phyloP scores from a whole-genome alignment of 2,329 filamentous ascomycete species.

The Tolypocladium amazonense region DNA sequence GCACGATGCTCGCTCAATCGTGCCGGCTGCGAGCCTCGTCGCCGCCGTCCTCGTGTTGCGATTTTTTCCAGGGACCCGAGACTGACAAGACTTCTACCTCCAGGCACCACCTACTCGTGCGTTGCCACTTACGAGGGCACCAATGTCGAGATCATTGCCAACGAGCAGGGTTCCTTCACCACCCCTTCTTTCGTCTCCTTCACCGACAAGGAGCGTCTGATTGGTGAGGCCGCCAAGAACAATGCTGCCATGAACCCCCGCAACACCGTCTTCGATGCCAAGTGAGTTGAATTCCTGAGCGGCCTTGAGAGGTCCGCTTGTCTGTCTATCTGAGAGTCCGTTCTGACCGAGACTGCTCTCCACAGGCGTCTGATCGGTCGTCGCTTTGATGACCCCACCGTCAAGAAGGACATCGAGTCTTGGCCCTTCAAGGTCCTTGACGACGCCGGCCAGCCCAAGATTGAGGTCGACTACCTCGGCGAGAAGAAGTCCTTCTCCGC shows the following conservation, averaged over 20 bases:
- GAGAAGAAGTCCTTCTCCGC: slow-evolving; percentile 95
- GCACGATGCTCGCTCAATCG: background rate
- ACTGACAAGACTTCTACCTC: slow-evolving; percentile 10
- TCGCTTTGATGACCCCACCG: slow-evolving; percentile 86
- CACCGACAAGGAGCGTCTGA: slow-evolving; percentile 96
- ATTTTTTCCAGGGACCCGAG: background rate
- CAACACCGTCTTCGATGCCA: slow-evolving; percentile 99
- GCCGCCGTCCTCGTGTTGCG: background rate
- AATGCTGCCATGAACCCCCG: slow-evolving; percentile 98
- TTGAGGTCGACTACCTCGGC: slow-evolving; percentile 91
- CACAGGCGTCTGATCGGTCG: slow-evolving; percentile 91
- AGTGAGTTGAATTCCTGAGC: slow-evolving; percentile 46
- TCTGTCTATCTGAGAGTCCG: background rate
- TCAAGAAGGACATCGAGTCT: slow-evolving; percentile 98
- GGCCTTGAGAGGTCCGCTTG: background rate
- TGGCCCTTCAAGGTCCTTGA: slow-evolving; percentile 99
- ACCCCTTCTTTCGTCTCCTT: slow-evolving; percentile 99
- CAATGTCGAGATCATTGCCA: slow-evolving; percentile 99
- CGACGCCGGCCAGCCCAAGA: slow-evolving; percentile 76
- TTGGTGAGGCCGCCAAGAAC: slow-evolving; percentile 99
- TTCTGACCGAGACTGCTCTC: background rate
- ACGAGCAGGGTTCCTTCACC: slow-evolving; percentile 98
- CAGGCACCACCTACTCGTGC: slow-evolving; percentile 99
- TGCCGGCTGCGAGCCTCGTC: background rate
- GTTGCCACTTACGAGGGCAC: slow-evolving; percentile 98